Percentiles rank a stretch among this genome's conserved stretches.
These are phyloP conservation scores for Daldinia grandis DNA, from an alignment of 495 filamentous ascomycete genomes.

Conservation along the genomic window DNA sequence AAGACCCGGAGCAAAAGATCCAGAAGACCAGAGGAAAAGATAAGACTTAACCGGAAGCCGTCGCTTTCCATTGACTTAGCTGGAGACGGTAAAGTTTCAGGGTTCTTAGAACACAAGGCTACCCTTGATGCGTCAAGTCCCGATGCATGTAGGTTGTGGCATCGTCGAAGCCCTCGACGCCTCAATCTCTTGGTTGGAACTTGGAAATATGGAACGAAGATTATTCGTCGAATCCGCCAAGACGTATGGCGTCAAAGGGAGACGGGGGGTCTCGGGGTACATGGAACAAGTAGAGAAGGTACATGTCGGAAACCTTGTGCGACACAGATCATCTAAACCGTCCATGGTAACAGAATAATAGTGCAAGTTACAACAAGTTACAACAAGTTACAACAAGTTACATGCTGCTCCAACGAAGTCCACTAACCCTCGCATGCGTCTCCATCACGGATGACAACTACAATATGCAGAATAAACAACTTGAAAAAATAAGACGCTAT, in stretches of 20 bases:
- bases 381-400: background rate
- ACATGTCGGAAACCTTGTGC: constrained; percentile 35
- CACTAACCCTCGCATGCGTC: background rate
- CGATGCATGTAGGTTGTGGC: background rate
- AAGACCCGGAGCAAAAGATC: background rate
- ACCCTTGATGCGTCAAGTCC: constrained; percentile 27
- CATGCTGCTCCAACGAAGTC: background rate
- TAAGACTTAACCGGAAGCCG: background rate
- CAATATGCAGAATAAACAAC: background rate
- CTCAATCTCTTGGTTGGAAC: constrained; percentile 10
- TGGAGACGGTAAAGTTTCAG: background rate
- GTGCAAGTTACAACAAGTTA: no score
- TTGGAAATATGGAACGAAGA: background rate
- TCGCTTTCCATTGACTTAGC: background rate
- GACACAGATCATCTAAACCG: constrained; percentile 18
- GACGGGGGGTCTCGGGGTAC: constrained; percentile 26
- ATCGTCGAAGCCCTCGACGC: constrained; percentile 4
- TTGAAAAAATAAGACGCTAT: background rate
- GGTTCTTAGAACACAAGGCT: constrained; percentile 5
- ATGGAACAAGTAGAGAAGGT: constrained; percentile 25
- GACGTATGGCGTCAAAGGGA: constrained; percentile 16
- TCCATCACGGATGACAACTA: background rate
- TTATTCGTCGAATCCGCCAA: constrained; percentile 28
- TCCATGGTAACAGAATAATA: background rate
- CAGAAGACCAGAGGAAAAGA: background rate